Base-by-base conservation (phyloP, 768 basidiomycete species). In the Suillus sp. region DNA sequence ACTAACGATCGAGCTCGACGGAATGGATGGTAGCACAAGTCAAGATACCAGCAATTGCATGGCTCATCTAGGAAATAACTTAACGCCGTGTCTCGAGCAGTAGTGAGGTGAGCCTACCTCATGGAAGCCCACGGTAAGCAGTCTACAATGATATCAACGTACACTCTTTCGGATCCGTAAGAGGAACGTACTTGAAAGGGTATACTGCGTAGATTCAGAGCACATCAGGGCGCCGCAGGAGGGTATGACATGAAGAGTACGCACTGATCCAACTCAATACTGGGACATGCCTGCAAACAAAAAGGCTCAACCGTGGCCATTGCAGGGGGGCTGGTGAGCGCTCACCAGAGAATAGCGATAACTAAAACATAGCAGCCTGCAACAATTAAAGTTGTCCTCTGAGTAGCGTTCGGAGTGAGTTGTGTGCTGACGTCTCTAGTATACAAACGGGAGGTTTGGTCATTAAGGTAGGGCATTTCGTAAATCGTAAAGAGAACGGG, bases 81-180 rank as follows among this genome's bases (percentile, higher is more conserved):
- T 8, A 7, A 60, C 22, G 54, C 43, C 22, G 20, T 30, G 42
- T 51, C 40, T 47, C 47, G 59, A 50, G 13, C 40, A 63, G 55
- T 13, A 35, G 27, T 43, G 47, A 59, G 16, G 30, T 22, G n/a
- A 20, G 35, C 68, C 64, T 67, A 90, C 92, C 80, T 95, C 93
- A 75, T 95, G 93, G 72, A 95, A 93, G 55, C 93, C 93, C 54
- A 95, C 93, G 1, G 93, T 93, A 58, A 94, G 82, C 60, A 94
- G 74, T 69, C 92, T 92, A 67, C 32, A 35, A 59, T 56, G 42
- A 32, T 40, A 58, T 59, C 25, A 43, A 42, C 7, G 35, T 35
- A 38, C 18, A 32, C 14, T 22, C 14, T 30, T 57, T 30, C 8
- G 59, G 64, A 62, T 54, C n/a, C 65, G n/a, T 61, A n/a, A 25